Evolutionary conservation across 805 yeast genomes (phyloP), one percentile per base, ranked within the genome.

Genomic region (Candida vartiovaarae): DNA sequence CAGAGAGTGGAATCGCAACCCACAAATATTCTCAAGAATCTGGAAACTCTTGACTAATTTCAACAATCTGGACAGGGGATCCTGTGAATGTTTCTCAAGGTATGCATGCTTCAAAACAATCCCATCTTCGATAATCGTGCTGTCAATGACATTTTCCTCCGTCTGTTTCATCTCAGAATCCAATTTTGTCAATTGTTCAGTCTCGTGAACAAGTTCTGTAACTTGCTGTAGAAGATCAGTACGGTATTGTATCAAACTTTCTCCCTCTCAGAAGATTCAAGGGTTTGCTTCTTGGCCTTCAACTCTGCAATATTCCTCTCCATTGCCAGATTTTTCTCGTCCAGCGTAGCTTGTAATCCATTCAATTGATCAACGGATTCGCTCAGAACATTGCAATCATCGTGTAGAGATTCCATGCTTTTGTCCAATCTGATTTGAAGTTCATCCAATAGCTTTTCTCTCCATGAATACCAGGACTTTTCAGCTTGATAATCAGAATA

Each of bases 401-500:
- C 42, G 4, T 39, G 15, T 7, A 58, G n/a, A 6, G 26, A 11
- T 4, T 32, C 44, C 4, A 36, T 11, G 36, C 53, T 56, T 7
- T 36, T 38, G 11, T 44, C 49, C 9, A 58, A 37, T 35, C 60
- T 45, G 3, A 39, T 35, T 5, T 51, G 41, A 8, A 55, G 44
- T 37, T 57, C 62, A 38, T 54, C 56, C 20, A 56, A 34, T 5
- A 59, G 36, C 40, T 54, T 48, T n/a, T 42, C 44, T 20, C 59
- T 44, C 62, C 62, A 59, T 2, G 51, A 32, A 9, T 48, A 47
- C 61, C 61, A 57, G 0, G 56, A 43, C 32, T 43, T 50, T 42
- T 55, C 58, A 5, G 61, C 52, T 26, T 54, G 54, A 23, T 53
- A 43, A 39, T 57, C 61, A 4, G 61, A 51, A 28, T 45, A 49